phyloP scores from a whole-genome alignment of 805 yeast genomes.

The Pichia gijzeniarum region DNA sequence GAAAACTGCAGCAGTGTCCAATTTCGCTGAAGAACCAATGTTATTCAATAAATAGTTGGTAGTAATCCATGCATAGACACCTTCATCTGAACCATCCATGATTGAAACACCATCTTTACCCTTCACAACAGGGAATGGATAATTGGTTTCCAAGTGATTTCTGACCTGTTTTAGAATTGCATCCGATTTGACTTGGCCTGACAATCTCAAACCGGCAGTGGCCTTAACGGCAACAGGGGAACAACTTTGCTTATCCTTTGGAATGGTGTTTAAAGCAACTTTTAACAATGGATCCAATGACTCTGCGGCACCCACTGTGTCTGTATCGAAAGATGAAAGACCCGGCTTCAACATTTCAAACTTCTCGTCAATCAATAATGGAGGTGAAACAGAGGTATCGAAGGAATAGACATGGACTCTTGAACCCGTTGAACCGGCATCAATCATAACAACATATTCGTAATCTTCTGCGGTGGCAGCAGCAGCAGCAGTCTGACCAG shows the following conservation, averaged over 20 bases:
- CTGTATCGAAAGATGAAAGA: slow-evolving; percentile 75
- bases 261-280: slow-evolving; percentile 70
- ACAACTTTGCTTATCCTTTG: slow-evolving; percentile 64
- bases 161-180: slow-evolving; percentile 74
- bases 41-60: slow-evolving; percentile 90
- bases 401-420: slow-evolving; percentile 92
- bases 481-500: background rate
- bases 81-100: slow-evolving; percentile 97
- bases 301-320: slow-evolving; percentile 79
- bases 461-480: slow-evolving; percentile 21
- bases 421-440: slow-evolving; percentile 97
- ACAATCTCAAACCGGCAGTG: slow-evolving; percentile 88
- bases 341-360: slow-evolving; percentile 93
- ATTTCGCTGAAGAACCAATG: slow-evolving; percentile 71
- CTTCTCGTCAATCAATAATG: slow-evolving; percentile 68
- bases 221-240: slow-evolving; percentile 97
- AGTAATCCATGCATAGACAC: slow-evolving; percentile 98
- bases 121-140: slow-evolving; percentile 87
- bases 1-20: slow-evolving; percentile 92
- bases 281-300: slow-evolving; percentile 80
- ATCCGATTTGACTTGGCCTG: slow-evolving; percentile 69
- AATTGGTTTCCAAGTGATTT: slow-evolving; percentile 65
- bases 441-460: slow-evolving; percentile 87
- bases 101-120: slow-evolving; percentile 75
- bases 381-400: slow-evolving; percentile 80